Percentiles rank a stretch among this genome's conserved stretches.
These are phyloP conservation scores for Neurospora sp. DNA, from an alignment of 2,329 filamentous ascomycete genomes.

Conservation along the genomic window DNA sequence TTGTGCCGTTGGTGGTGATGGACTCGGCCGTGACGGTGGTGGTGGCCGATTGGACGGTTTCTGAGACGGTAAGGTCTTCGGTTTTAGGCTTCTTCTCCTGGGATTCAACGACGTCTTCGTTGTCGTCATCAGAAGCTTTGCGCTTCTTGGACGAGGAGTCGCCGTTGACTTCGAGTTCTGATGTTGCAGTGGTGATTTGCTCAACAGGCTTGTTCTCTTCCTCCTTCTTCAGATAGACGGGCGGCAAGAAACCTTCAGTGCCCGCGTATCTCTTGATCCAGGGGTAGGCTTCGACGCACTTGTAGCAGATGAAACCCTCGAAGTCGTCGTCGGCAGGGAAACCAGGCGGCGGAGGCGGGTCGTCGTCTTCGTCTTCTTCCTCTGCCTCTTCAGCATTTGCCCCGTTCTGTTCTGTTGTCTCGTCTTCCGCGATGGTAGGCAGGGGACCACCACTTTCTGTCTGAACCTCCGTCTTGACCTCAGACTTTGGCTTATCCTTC, in stretches of 20 bases:
- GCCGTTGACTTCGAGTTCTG: slow-evolving; percentile 10
- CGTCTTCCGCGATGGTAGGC: slow-evolving; percentile 41
- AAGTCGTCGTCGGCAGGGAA: slow-evolving; percentile 89
- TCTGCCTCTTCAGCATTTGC: slow-evolving; percentile 17
- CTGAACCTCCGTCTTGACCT: slow-evolving; percentile 12
- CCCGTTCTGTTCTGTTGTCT: slow-evolving; percentile 22
- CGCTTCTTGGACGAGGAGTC: slow-evolving; percentile 47
- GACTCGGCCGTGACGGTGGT: neutral
- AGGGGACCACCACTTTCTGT: slow-evolving; percentile 22
- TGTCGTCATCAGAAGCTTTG: slow-evolving; percentile 48
- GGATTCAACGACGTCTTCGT: slow-evolving; percentile 21
- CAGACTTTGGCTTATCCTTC: slow-evolving; percentile 14
- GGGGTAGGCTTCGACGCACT: slow-evolving; percentile 76
- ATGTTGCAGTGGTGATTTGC: slow-evolving; percentile 2
- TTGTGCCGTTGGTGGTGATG: neutral
- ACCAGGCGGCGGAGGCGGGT: slow-evolving; percentile 65
- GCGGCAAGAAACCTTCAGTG: slow-evolving; percentile 65
- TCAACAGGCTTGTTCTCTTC: neutral
- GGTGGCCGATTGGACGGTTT: neutral
- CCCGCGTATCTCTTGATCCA: slow-evolving; percentile 90
- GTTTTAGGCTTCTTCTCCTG: slow-evolving; percentile 44
- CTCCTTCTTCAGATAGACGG: slow-evolving; percentile 45
- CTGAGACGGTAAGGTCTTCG: slow-evolving; percentile 22
- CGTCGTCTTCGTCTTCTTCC: slow-evolving; percentile 41
- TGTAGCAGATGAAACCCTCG: slow-evolving; percentile 85